Conservation (phyloP, 371 early-diverging fungal genomes). For the Fennellomyces sp. region DNA sequence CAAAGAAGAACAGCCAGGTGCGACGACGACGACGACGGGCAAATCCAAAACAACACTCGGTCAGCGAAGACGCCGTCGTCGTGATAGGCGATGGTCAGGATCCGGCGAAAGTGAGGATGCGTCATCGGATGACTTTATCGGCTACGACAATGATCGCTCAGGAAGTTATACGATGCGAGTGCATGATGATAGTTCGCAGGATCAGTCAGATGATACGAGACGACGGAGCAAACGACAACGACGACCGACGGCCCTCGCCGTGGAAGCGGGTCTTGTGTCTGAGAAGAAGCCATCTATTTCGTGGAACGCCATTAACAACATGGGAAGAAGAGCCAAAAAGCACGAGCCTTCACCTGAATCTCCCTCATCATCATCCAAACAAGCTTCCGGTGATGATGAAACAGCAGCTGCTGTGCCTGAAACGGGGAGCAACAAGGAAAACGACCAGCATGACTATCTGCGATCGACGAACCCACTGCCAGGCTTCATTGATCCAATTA, state of each 20-base stretch:
- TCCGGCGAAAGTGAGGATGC: slow-evolving; percentile 60
- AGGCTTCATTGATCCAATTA: slow-evolving; percentile 92
- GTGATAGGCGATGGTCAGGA: slow-evolving; percentile 29
- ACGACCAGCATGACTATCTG: neutral
- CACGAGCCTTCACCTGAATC: slow-evolving; percentile 6
- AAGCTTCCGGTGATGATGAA: neutral
- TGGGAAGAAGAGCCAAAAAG: neutral
- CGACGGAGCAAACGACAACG: slow-evolving; percentile 24
- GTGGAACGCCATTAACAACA: slow-evolving; percentile 6
- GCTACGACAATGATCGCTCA: slow-evolving; percentile 65
- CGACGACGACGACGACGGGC: slow-evolving; percentile 20
- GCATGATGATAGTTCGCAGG: slow-evolving; percentile 3
- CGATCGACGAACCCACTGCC: slow-evolving; percentile 79
- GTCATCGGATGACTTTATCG: slow-evolving; percentile 23
- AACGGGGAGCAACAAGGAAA: neutral
- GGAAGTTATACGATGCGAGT: slow-evolving; percentile 62
- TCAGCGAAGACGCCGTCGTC: slow-evolving; percentile 18
- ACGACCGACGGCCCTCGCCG: slow-evolving; percentile 23
- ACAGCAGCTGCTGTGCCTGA: neutral
- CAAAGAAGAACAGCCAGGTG: neutral
- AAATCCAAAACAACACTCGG: slow-evolving; percentile 29
- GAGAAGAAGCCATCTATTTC: slow-evolving; percentile 6
- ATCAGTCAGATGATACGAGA: neutral
- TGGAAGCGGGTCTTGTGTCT: slow-evolving; percentile 16
- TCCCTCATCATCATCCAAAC: neutral